Conservation (phyloP, 108 stramenopile species). For the Seminavis robusta region DNA sequence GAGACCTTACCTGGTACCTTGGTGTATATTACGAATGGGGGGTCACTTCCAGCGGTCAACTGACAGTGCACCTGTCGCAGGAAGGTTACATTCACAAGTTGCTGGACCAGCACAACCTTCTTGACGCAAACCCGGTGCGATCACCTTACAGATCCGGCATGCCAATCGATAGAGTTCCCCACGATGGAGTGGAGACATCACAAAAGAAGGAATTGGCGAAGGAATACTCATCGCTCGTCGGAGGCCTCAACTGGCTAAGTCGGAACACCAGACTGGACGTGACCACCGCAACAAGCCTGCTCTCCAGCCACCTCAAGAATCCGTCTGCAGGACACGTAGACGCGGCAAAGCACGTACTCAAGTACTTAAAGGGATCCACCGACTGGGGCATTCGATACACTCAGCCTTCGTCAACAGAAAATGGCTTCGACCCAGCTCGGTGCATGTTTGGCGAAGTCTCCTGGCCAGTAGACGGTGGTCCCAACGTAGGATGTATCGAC, state of each 20-base stretch:
- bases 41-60: neutral
- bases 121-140: neutral
- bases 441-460: no score
- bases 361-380: no score
- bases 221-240: neutral
- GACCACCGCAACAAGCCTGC: neutral
- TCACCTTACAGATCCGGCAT: slow-evolving; percentile 25
- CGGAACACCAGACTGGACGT: neutral
- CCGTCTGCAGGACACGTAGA: no score
- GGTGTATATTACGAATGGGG: slow-evolving; percentile 17
- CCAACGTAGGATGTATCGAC: no score
- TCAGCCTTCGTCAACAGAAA: no score
- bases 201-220: neutral
- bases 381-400: no score
- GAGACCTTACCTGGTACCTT: slow-evolving; percentile 8
- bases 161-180: slow-evolving; percentile 15
- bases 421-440: no score
- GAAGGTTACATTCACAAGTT: slow-evolving; percentile 13
- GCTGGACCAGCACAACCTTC: slow-evolving; percentile 4
- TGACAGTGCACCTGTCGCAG: slow-evolving; percentile 27
- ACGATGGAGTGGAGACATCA: neutral
- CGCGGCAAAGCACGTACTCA: no score
- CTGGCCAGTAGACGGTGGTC: no score
- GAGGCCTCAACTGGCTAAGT: neutral
- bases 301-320: neutral